These are phyloP conservation scores for Potentilla sterilis DNA, from an alignment of 306 rosid genomes.

Conservation along the genomic window DNA sequence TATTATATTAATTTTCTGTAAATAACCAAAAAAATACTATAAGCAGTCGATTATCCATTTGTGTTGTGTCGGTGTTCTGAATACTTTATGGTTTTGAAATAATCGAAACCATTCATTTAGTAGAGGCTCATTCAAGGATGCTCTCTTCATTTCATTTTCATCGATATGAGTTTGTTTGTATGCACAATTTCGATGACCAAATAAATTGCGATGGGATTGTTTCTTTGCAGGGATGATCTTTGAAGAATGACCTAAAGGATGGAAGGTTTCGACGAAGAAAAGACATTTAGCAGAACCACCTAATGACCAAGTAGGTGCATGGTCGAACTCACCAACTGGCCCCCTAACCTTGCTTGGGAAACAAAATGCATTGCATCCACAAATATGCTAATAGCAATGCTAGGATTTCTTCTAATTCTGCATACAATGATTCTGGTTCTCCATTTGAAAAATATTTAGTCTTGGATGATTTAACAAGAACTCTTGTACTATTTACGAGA, in stretches of 20 bases:
- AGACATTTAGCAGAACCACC: not conserved
- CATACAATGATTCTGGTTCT: not conserved
- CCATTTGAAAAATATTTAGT: not conserved
- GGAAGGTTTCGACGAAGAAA: not conserved
- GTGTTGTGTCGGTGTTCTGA: no score
- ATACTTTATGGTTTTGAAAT: not conserved
- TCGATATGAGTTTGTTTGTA: not conserved
- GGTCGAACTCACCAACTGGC: not conserved
- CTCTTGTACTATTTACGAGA: slow-evolving; percentile 20
- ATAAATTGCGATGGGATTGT: no score
- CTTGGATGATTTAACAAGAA: not conserved
- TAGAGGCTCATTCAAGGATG: not conserved
- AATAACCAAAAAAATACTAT: no score
- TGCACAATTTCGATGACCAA: no score
- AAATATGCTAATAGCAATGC: not conserved
- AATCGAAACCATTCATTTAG: not conserved
- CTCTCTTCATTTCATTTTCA: not conserved
- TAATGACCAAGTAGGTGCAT: not conserved
- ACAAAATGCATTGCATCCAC: not conserved
- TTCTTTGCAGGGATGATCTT: not conserved
- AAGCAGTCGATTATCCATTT: no score
- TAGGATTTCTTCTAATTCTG: not conserved
- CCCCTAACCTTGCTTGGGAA: not conserved
- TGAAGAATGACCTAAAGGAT: not conserved
- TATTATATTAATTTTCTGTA: no score